Conservation (phyloP, 2,329 filamentous ascomycete genomes). For the Ophiostoma novo-ulmi region DNA sequence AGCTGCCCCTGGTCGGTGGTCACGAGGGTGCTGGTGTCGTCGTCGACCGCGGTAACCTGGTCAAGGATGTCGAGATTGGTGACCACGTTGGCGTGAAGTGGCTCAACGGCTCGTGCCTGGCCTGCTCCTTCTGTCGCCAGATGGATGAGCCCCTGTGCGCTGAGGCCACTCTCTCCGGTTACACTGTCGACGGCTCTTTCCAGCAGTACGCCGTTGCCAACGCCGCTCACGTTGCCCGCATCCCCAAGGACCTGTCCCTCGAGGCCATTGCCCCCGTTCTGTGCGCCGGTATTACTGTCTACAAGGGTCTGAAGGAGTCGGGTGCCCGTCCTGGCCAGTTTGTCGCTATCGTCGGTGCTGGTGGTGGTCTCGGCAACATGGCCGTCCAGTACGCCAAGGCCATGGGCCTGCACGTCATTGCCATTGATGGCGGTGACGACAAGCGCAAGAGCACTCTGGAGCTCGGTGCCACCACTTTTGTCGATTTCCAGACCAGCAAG, state of each 20-base stretch:
- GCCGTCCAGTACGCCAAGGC: slow-evolving; percentile 44
- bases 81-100: slow-evolving; percentile 88
- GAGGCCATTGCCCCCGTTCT: slow-evolving; percentile 59
- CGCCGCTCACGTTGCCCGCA: slow-evolving; percentile 74
- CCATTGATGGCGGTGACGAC: slow-evolving; percentile 42
- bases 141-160: slow-evolving; percentile 78
- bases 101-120: slow-evolving; percentile 82
- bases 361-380: slow-evolving; percentile 48
- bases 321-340: slow-evolving; percentile 36
- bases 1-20: slow-evolving; percentile 44
- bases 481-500: slow-evolving; percentile 73
- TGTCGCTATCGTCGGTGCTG: slow-evolving; percentile 42
- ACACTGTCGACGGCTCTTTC: slow-evolving; percentile 89
- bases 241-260: slow-evolving; percentile 70
- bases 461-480: slow-evolving; percentile 66
- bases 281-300: slow-evolving; percentile 47
- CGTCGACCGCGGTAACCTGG: slow-evolving; percentile 70
- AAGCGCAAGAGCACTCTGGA: slow-evolving; percentile 56
- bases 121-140: slow-evolving; percentile 77
- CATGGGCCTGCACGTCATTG: slow-evolving; percentile 41
- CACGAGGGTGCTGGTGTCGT: slow-evolving; percentile 78
- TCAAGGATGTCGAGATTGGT: slow-evolving; percentile 72
- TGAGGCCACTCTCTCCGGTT: slow-evolving; percentile 72
- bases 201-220: slow-evolving; percentile 89
- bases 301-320: slow-evolving; percentile 38